These are phyloP conservation scores for Acanthamoeba castellanii DNA, from an alignment of 208 protist species.

Conservation along the genomic window DNA sequence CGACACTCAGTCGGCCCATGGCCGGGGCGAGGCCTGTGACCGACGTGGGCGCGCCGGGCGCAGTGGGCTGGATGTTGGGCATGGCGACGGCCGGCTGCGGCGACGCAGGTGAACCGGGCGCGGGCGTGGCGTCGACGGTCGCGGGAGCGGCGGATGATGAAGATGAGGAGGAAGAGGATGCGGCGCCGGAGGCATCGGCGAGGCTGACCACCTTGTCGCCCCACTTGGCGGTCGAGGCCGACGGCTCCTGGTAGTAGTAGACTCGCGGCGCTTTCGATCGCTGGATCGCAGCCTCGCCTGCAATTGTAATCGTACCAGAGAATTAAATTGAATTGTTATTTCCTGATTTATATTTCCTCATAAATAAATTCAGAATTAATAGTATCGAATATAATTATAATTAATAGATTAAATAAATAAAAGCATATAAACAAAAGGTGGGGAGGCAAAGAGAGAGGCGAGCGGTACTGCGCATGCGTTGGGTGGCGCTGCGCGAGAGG, in stretches of 20 bases:
- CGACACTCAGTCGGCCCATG: not conserved
- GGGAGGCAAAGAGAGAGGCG: not conserved
- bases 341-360: no score
- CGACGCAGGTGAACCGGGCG: not conserved
- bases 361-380: not conserved
- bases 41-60: not conserved
- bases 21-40: not conserved
- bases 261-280: not conserved
- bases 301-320: no score
- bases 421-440: not conserved
- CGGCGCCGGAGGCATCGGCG: not conserved
- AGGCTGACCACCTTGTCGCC: not conserved
- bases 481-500: not conserved
- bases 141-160: not conserved
- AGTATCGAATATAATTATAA: not conserved
- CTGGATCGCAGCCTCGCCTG: constrained; percentile 58
- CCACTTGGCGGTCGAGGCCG: constrained; percentile 28
- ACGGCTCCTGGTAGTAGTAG: constrained; percentile 45
- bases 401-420: not conserved
- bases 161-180: not conserved
- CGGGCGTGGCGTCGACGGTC: not conserved
- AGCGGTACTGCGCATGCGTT: constrained; percentile 25
- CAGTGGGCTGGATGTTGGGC: not conserved
- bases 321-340: no score
- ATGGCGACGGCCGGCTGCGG: not conserved